Evolutionary conservation across 768 basidiomycete species (phyloP), one percentile per base, ranked within the genome.

Genomic region (Antrodiella citrinella): DNA sequence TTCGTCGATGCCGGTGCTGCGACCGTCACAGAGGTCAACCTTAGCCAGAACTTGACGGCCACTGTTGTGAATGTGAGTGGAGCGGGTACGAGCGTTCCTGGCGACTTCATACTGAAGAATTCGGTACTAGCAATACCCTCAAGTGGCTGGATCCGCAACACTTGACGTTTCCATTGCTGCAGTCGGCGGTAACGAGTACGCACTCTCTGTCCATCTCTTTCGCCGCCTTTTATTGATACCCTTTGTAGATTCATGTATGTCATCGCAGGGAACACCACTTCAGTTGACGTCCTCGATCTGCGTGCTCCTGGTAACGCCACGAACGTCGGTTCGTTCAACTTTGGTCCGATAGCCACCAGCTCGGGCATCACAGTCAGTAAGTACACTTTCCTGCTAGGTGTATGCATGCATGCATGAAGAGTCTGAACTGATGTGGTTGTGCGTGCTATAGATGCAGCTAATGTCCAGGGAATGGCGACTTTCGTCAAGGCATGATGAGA

Each of bases 31-130:
- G 76, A 78, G 62, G 69, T 76, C 38, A 65, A 68, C 42, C 67
- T 79, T 42, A 70, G 74, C 57, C 60, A 65, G 52, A 71, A 74
- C 52, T 66, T 78, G 24, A 67, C 67, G 49, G 71, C 65, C 3
- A 62, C 65, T n/a, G 69, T 77, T 39, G 72, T 76, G 40, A 72
- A 70, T 64, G 72, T 69, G 25, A 18, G 58, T 57, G 30, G n/a
- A n/a, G n/a, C n/a, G n/a, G n/a, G n/a, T n/a, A n/a, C n/a, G n/a
- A n/a, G n/a, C n/a, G n/a, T n/a, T n/a, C n/a, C n/a, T n/a, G n/a
- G n/a, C n/a, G n/a, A n/a, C n/a, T n/a, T n/a, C n/a, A n/a, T n/a
- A n/a, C n/a, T n/a, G n/a, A n/a, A n/a, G n/a, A n/a, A n/a, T n/a
- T n/a, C n/a, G n/a, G n/a, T n/a, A n/a, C n/a, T 69, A 61, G 62